phyloP scores from a whole-genome alignment of 176 grass and related monocot species.

The Melocanna baccifera region DNA sequence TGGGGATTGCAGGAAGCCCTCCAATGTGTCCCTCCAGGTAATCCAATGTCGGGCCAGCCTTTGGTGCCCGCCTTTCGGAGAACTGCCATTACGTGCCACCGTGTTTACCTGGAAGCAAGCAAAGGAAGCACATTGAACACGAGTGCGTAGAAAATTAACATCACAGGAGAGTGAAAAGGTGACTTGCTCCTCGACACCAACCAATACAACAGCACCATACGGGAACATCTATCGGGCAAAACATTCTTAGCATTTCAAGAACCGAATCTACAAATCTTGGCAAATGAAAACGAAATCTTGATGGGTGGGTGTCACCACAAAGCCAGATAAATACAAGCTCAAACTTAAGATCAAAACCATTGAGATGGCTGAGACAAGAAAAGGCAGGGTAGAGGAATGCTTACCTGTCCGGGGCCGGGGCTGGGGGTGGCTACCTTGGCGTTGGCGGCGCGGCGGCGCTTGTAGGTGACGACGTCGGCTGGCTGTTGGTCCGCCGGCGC shows the following conservation, averaged over 20 bases:
- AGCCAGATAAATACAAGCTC: neutral
- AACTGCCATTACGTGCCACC: neutral
- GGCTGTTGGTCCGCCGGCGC: neutral
- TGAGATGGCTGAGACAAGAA: neutral
- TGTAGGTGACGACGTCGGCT: constrained; percentile 38
- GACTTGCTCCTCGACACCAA: neutral
- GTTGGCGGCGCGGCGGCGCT: constrained; percentile 34
- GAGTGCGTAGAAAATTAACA: neutral
- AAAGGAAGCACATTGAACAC: neutral
- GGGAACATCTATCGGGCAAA: neutral
- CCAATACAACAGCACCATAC: neutral
- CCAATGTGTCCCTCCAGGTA: constrained; percentile 64
- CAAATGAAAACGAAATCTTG: constrained; percentile 7
- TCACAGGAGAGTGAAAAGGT: neutral
- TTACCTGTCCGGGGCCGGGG: neutral
- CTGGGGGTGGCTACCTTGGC: neutral
- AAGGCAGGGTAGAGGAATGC: neutral
- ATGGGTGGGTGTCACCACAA: neutral
- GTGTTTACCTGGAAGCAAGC: neutral
- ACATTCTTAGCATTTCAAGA: constrained; percentile 1
- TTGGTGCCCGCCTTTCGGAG: neutral
- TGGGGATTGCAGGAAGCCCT: constrained; percentile 49
- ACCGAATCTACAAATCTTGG: constrained; percentile 18
- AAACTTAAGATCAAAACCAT: neutral
- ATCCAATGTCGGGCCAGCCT: constrained; percentile 39